Evolutionary conservation across 2,329 filamentous ascomycete genomes (phyloP).

Genomic region (Byssochlamys sp.): DNA sequence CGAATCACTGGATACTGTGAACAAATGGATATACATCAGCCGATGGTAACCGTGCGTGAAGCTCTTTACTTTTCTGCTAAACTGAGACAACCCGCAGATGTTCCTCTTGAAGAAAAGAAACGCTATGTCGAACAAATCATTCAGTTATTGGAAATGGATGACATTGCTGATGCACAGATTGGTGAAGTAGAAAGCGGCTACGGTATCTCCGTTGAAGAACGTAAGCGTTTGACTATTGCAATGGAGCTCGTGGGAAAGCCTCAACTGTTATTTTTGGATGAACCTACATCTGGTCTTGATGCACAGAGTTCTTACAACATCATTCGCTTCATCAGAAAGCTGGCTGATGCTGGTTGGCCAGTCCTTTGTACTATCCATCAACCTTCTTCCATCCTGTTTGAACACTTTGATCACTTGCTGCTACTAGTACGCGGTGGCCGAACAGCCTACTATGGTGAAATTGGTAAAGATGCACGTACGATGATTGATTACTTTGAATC

Average conservation of each 20-base stretch:
- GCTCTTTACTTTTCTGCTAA: conserved; percentile 58
- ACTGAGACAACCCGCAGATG: conserved; percentile 52
- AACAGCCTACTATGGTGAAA: conserved; percentile 46
- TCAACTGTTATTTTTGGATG: conserved; percentile 55
- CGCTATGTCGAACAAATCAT: conserved; percentile 59
- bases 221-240: conserved; percentile 32
- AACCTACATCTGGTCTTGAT: conserved; percentile 51
- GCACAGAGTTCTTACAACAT: conserved; percentile 49
- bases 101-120: conserved; percentile 51
- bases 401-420: conserved; percentile 49
- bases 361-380: conserved; percentile 55
- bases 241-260: conserved; percentile 30
- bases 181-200: no score
- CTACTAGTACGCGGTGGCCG: conserved; percentile 47
- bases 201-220: conserved; percentile 48
- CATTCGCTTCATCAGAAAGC: no score
- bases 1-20: conserved; percentile 58
- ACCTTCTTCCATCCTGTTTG: conserved; percentile 47
- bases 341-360: no score
- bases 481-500: conserved; percentile 46
- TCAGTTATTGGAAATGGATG: conserved; percentile 55
- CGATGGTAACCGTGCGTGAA: conserved; percentile 54
- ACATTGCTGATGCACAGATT: conserved; percentile 56
- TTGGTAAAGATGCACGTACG: conserved; percentile 41
- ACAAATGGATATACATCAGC: conserved; percentile 56